phyloP scores from a whole-genome alignment of 805 yeast genomes.

The Yamadazyma philogaea region DNA sequence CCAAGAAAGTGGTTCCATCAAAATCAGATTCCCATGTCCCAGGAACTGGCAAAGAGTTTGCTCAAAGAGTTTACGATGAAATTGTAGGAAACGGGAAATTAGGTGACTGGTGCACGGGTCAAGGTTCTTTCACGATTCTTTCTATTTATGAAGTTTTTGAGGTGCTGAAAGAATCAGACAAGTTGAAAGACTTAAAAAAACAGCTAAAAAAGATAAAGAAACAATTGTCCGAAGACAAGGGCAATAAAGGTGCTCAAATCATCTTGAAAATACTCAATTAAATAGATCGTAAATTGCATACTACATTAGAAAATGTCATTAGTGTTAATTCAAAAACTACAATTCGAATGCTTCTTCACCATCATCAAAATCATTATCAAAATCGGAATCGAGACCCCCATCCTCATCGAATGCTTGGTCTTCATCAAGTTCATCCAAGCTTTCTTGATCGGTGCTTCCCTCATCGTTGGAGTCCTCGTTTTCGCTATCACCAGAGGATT shows the following conservation, averaged over 20 bases:
- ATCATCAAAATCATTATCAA: constrained; percentile 14
- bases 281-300: not conserved
- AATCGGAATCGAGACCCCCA: constrained; percentile 14
- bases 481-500: constrained; percentile 2
- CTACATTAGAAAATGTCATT: not conserved
- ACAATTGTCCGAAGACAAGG: constrained; percentile 37
- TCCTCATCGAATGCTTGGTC: constrained; percentile 16
- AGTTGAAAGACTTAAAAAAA: constrained; percentile 35
- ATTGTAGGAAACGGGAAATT: constrained; percentile 48
- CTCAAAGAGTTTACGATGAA: constrained; percentile 50
- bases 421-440: constrained; percentile 17
- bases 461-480: constrained; percentile 5
- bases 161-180: constrained; percentile 19
- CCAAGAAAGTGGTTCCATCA: constrained; percentile 45
- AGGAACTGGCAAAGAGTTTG: constrained; percentile 57
- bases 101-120: constrained; percentile 60
- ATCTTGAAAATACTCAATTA: constrained; percentile 14
- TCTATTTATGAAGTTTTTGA: constrained; percentile 69
- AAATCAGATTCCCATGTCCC: constrained; percentile 42
- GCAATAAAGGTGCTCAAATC: constrained; percentile 54
- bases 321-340: not conserved
- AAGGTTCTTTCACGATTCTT: constrained; percentile 79
- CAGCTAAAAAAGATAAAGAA: constrained; percentile 57
- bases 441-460: constrained; percentile 12
- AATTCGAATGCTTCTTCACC: constrained; percentile 12